Conservation (phyloP, 768 basidiomycete species). For the Lentinus tigrinus region DNA sequence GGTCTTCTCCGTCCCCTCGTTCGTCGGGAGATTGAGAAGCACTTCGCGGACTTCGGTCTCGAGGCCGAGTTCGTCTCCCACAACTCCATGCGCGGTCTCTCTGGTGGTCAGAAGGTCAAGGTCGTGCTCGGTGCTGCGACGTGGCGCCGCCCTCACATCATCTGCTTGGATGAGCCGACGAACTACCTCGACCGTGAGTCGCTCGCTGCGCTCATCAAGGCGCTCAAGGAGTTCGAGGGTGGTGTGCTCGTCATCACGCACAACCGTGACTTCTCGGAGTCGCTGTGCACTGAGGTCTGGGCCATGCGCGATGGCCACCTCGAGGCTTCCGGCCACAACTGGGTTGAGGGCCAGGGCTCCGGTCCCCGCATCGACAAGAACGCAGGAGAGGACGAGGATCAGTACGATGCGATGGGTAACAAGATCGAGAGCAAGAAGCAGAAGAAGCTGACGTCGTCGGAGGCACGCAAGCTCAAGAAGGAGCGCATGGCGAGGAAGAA, state of each 20-base stretch:
- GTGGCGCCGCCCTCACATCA: slow-evolving; percentile 97
- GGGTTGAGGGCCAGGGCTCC: slow-evolving; percentile 98
- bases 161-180: slow-evolving; percentile 96
- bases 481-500: slow-evolving; percentile 90
- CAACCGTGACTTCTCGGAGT: slow-evolving; percentile 99
- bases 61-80: slow-evolving; percentile 99
- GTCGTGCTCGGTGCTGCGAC: slow-evolving; percentile 97
- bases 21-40: slow-evolving; percentile 98
- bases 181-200: slow-evolving; percentile 99
- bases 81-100: slow-evolving; percentile 98
- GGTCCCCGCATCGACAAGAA: slow-evolving; percentile 94
- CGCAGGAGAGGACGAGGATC: slow-evolving; percentile 85
- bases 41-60: slow-evolving; percentile 98
- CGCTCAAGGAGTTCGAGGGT: slow-evolving; percentile 96
- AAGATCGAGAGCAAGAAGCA: slow-evolving; percentile 83
- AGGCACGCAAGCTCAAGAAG: slow-evolving; percentile 93
- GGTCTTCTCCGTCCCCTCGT: slow-evolving; percentile 96
- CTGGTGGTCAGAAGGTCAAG: slow-evolving; percentile 99
- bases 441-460: slow-evolving; percentile 82
- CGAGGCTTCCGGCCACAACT: slow-evolving; percentile 97
- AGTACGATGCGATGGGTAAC: slow-evolving; percentile 98
- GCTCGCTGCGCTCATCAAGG: slow-evolving; percentile 96
- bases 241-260: slow-evolving; percentile 98
- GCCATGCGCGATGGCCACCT: slow-evolving; percentile 97
- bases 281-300: slow-evolving; percentile 97